Percentiles rank a stretch among this genome's conserved stretches.
Evolutionary conservation across 257 asterid genomes (phyloP).

Genomic region (Solanum clarkiae): DNA sequence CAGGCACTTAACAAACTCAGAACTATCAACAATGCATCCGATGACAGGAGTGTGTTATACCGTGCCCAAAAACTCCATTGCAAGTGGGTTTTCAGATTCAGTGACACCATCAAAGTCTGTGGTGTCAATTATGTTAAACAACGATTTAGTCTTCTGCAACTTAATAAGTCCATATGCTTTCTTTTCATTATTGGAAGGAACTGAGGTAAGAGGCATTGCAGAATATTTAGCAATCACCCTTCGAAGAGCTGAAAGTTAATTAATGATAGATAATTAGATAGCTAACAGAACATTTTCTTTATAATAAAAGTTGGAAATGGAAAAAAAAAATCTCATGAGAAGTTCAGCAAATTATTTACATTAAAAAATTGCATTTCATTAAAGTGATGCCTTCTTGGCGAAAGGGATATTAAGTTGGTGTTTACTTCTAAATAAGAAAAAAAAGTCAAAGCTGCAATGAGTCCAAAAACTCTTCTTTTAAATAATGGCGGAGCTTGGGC

Average conservation of each 20-base stretch:
- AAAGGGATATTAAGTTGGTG: background rate
- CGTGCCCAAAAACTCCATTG: conserved; percentile 91
- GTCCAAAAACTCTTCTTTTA: background rate
- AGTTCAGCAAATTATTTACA: background rate
- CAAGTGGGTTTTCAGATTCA: conserved; percentile 53
- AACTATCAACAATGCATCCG: background rate
- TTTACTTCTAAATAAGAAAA: background rate
- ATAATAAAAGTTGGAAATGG: background rate
- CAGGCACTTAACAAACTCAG: conserved; percentile 6
- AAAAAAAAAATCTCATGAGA: background rate
- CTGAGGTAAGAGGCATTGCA: conserved; percentile 28
- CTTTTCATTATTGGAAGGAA: conserved; percentile 52
- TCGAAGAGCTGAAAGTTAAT: conserved; percentile 63
- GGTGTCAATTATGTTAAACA: conserved; percentile 33
- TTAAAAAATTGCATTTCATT: background rate
- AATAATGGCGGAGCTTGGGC: background rate
- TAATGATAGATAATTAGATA: conserved; percentile 5
- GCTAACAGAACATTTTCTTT: background rate
- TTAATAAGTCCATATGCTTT: conserved; percentile 60
- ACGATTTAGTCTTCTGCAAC: conserved; percentile 36
- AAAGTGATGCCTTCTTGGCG: background rate
- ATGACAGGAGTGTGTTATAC: conserved; percentile 18
- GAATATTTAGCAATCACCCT: conserved; percentile 59
- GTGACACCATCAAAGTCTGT: conserved; percentile 21
- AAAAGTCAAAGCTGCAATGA: background rate